A percentile compares a stretch with the other conserved stretches of the same genome.
Conservation (phyloP, 2,329 filamentous ascomycete species). For the Aspergillus caelatus region DNA sequence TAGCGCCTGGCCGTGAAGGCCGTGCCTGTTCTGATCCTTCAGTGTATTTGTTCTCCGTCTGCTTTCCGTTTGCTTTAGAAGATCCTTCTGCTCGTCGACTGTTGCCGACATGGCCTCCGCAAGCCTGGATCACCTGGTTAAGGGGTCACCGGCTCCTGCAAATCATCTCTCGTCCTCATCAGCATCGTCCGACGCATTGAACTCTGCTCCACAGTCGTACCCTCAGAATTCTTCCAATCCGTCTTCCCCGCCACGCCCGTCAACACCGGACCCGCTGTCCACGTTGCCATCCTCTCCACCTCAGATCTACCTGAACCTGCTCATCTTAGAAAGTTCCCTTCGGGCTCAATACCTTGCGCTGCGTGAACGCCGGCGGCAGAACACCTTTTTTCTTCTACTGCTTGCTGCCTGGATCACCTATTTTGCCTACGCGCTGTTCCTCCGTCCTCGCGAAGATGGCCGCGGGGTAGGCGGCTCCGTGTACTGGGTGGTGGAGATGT, state of each 20-base stretch:
- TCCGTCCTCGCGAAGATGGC: constrained; percentile 95
- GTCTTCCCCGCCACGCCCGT: constrained; percentile 50
- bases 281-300: constrained; percentile 86
- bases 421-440: constrained; percentile 88
- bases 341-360: constrained; percentile 91
- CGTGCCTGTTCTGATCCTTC: constrained; percentile 19
- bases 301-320: constrained; percentile 96
- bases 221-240: constrained; percentile 30
- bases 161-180: constrained; percentile 42
- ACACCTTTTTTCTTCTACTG: constrained; percentile 86
- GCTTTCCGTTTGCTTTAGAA: not conserved
- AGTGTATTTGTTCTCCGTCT: constrained; percentile 4
- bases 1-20: constrained; percentile 33
- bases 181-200: constrained; percentile 29
- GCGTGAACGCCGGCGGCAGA: constrained; percentile 82
- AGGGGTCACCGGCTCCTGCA: constrained; percentile 75
- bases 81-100: constrained; percentile 16
- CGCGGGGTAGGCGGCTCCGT: constrained; percentile 87
- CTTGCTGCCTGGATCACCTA: constrained; percentile 78
- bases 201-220: constrained; percentile 18
- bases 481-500: constrained; percentile 93
- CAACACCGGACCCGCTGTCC: constrained; percentile 69
- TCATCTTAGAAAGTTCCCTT: constrained; percentile 93
- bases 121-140: constrained; percentile 84
- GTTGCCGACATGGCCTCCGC: constrained; percentile 58